phyloP scores from a whole-genome alignment of 1,139 yeast genomes.

The Yarrowia galli region DNA sequence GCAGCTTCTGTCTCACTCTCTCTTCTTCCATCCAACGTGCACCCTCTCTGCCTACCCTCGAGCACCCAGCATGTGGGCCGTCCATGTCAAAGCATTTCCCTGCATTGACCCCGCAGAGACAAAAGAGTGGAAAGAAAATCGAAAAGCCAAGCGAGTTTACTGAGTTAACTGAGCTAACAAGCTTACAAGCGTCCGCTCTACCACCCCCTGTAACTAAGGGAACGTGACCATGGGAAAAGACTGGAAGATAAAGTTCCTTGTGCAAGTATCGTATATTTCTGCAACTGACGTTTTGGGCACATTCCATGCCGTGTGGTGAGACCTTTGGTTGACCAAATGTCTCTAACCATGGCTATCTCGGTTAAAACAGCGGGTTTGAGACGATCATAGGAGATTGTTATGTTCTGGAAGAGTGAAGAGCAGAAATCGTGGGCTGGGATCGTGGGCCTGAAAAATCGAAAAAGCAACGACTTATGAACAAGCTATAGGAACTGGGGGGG shows the following conservation, averaged over 20 bases:
- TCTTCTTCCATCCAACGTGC: background rate
- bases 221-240: slow-evolving; percentile 2
- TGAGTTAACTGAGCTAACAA: no score
- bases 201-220: slow-evolving; percentile 18
- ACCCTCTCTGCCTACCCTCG: background rate
- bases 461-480: background rate
- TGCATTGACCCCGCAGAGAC: slow-evolving; percentile 15
- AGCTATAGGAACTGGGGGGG: background rate
- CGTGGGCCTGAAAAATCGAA: background rate
- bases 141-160: background rate
- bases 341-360: background rate
- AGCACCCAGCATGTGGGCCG: slow-evolving; percentile 1
- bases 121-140: background rate
- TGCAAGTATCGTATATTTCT: background rate
- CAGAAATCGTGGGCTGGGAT: background rate
- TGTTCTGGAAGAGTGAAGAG: no score
- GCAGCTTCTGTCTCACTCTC: background rate
- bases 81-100: slow-evolving; percentile 1
- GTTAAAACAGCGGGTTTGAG: background rate
- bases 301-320: background rate
- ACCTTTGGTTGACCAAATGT: background rate
- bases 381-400: no score
- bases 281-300: background rate
- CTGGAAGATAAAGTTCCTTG: background rate
- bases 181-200: no score